Base-by-base conservation (phyloP, 164 flowering plant genomes). In the Aristolochia fimbriata region DNA sequence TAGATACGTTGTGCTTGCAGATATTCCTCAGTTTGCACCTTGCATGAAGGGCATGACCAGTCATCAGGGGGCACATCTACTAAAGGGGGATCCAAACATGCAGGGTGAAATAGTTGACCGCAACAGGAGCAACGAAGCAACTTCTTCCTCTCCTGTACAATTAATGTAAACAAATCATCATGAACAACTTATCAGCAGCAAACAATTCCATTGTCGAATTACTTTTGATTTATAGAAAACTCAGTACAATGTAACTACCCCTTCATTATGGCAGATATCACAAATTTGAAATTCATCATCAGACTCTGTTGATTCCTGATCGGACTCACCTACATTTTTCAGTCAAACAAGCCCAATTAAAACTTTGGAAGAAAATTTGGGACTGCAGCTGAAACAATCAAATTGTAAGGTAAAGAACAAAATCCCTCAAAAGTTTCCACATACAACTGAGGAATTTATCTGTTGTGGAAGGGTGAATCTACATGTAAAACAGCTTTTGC, bases 221-320 rank as follows among this genome's bases (percentile, higher is more conserved):
- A 27, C 30, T 27, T 27, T 27, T 27, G 5, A 27, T 37, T 37
- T 37, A 3, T 37, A 1, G 9, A 37, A 37, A 37, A 37, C 43
- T 27, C 2, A 7, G 43, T 37, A 37, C 8, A 37, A 37, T 37
- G 43, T 37, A 37, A 47, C 55, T 72, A 93, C 99, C 92, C 72
- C 97, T 76, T 93, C 99, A 51, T 62, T 51, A 64, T 56, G 85
- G 80, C 99, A 93, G 54, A 86, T 75, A 55, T 84, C 85, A 76
- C 99, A 90, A 23, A 93, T 85, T 78, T 88, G 97, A 81, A 93
- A 93, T 80, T 93, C 99, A 58, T 93, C 99, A 74, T 93, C 99
- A 55, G 99, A 90, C 70, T 86, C 96, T 41, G 79, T 71, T 25
- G 97, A 86, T 37, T 86, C 96, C 49, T 68, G 71, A 11, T 72